These are phyloP conservation scores for Colletotrichum theobromicola DNA, from an alignment of 2,329 filamentous ascomycete genomes.

Conservation along the genomic window DNA sequence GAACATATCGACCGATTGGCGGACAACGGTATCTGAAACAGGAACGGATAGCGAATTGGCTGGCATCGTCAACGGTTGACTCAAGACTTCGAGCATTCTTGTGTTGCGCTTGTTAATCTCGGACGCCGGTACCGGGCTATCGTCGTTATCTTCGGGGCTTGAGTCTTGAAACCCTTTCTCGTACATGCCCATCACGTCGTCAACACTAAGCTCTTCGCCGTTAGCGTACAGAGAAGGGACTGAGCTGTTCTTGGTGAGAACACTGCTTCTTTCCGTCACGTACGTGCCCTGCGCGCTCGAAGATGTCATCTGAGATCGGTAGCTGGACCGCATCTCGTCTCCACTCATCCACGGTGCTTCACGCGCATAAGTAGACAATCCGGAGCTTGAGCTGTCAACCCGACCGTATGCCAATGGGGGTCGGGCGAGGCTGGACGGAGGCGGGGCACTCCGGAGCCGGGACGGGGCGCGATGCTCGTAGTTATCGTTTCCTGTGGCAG, in stretches of 20 bases:
- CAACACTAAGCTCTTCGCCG: constrained; percentile 65
- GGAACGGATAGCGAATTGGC: constrained; percentile 22
- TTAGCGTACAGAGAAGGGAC: constrained; percentile 62
- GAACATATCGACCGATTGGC: constrained; percentile 43
- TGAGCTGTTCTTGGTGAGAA: constrained; percentile 80
- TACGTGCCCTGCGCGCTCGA: constrained; percentile 63
- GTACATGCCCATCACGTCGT: constrained; percentile 75
- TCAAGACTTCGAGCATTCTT: constrained; percentile 45
- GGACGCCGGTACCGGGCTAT: constrained; percentile 43
- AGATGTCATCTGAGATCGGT: constrained; percentile 59
- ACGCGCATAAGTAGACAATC: constrained; percentile 29
- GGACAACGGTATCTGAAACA: constrained; percentile 24
- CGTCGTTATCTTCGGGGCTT: constrained; percentile 33
- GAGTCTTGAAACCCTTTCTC: constrained; percentile 63
- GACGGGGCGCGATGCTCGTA: constrained; percentile 34
- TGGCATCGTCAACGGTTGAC: constrained; percentile 36
- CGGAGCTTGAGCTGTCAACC: constrained; percentile 42
- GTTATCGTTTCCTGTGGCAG: constrained; percentile 45
- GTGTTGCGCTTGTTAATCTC: constrained; percentile 41
- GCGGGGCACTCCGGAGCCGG: constrained; percentile 33
- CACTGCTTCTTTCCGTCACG: constrained; percentile 84
- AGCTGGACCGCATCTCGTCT: constrained; percentile 59
- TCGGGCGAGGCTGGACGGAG: constrained; percentile 30
- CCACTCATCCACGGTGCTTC: constrained; percentile 54
- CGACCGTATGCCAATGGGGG: constrained; percentile 29